Evolutionary conservation across 169 alveolate genomes (phyloP).

Genomic region (Babesia bigemina): DNA sequence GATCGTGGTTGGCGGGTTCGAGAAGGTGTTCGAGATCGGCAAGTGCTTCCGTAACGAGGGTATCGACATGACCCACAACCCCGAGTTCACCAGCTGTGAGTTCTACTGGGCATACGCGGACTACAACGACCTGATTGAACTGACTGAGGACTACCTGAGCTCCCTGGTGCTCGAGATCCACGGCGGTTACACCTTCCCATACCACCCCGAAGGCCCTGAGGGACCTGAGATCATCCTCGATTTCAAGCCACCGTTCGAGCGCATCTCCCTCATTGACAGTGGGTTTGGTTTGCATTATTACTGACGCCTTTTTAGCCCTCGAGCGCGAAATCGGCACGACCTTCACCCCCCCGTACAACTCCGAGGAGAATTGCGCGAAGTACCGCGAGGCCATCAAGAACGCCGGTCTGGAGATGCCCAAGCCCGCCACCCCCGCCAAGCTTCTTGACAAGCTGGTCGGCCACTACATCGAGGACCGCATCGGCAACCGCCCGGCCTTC

Average conservation of each 20-base stretch:
- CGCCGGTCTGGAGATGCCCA: slow-evolving; percentile 76
- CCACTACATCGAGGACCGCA: slow-evolving; percentile 94
- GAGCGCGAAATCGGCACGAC: slow-evolving; percentile 82
- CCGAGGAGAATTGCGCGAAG: slow-evolving; percentile 72
- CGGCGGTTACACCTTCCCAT: slow-evolving; percentile 92
- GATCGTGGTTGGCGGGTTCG: slow-evolving; percentile 91
- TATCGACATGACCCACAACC: slow-evolving; percentile 87
- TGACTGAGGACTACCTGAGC: slow-evolving; percentile 88
- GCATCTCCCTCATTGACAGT: slow-evolving; percentile 87
- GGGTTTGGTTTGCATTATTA: not conserved
- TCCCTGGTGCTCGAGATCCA: slow-evolving; percentile 82
- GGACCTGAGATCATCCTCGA: slow-evolving; percentile 91
- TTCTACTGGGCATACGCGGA: slow-evolving; percentile 93
- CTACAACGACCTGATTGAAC: slow-evolving; percentile 89
- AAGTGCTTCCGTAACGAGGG: slow-evolving; percentile 94
- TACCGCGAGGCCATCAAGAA: slow-evolving; percentile 71
- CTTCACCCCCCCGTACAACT: slow-evolving; percentile 81
- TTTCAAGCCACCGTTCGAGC: slow-evolving; percentile 97
- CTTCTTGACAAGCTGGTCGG: slow-evolving; percentile 84
- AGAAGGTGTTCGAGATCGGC: slow-evolving; percentile 91
- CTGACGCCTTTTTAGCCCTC: slow-evolving; percentile 60
- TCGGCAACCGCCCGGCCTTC: slow-evolving; percentile 91
- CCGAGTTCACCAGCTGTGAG: slow-evolving; percentile 92
- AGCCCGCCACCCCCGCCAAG: slow-evolving; percentile 79
- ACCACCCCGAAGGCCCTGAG: slow-evolving; percentile 94